Evolutionary conservation across 495 filamentous ascomycete species (phyloP).

Genomic region (Aspergillus carlsbadensis): DNA sequence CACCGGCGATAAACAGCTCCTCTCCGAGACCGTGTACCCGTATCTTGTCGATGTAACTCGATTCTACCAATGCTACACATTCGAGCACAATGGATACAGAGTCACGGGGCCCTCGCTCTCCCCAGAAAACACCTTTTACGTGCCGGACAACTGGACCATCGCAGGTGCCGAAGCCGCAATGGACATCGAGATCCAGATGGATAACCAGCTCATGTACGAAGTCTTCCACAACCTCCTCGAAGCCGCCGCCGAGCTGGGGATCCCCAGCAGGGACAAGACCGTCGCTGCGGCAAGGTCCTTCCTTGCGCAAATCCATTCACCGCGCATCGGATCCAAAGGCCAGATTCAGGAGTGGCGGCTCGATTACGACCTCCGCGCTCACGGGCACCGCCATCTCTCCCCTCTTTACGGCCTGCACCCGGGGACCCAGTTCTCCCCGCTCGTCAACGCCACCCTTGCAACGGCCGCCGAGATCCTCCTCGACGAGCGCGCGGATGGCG

Average conservation of each 20-base stretch:
- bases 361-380: neutral
- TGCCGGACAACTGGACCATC: slow-evolving; percentile 1
- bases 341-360: slow-evolving; percentile 11
- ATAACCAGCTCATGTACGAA: slow-evolving; percentile 5
- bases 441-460: slow-evolving; percentile 2
- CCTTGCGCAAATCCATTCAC: neutral
- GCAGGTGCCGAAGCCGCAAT: neutral
- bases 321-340: neutral
- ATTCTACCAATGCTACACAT: slow-evolving; percentile 12
- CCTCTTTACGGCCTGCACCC: slow-evolving; percentile 1
- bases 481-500: neutral
- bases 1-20: slow-evolving; percentile 1
- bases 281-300: neutral
- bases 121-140: slow-evolving; percentile 8
- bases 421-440: slow-evolving; percentile 4
- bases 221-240: slow-evolving; percentile 3
- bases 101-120: slow-evolving; percentile 10
- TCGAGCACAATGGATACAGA: slow-evolving; percentile 1
- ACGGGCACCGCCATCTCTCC: slow-evolving; percentile 8
- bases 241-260: neutral
- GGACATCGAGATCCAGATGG: slow-evolving; percentile 8
- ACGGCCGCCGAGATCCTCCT: slow-evolving; percentile 9
- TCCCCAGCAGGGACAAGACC: neutral
- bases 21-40: neutral
- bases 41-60: neutral